phyloP scores from a whole-genome alignment of 441 rosid species.

The Hura crepitans region DNA sequence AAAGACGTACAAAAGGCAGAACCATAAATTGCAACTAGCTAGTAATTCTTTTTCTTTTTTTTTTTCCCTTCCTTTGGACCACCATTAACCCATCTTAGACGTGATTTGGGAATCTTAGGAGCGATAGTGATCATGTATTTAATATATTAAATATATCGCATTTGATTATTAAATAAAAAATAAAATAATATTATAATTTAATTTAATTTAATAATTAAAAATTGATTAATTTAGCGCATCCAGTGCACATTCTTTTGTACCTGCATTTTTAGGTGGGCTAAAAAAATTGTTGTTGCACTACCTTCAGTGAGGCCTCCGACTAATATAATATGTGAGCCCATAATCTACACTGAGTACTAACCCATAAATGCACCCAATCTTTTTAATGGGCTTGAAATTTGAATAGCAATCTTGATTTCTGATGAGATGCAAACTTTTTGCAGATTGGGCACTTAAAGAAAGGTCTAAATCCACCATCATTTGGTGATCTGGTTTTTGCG shows the following conservation, averaged over 20 bases:
- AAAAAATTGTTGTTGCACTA: background rate
- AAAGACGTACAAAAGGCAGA: background rate
- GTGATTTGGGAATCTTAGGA: background rate
- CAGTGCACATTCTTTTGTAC: too few species aligned
- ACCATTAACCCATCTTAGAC: slow-evolving; percentile 5
- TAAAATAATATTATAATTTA: too few species aligned
- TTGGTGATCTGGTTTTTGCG: slow-evolving; percentile 57
- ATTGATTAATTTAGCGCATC: too few species aligned
- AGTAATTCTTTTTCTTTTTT: background rate
- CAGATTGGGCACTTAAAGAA: slow-evolving; percentile 87
- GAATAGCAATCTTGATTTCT: too few species aligned
- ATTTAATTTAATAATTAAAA: too few species aligned
- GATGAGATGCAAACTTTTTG: background rate
- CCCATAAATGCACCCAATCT: background rate
- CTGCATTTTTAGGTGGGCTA: background rate
- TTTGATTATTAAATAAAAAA: too few species aligned
- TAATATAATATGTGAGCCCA: background rate
- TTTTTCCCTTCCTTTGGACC: too few species aligned
- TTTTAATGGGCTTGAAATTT: background rate
- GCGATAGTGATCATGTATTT: too few species aligned
- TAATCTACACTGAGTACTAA: background rate
- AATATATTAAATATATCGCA: too few species aligned
- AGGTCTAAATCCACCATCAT: slow-evolving; percentile 77
- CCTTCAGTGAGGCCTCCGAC: slow-evolving; percentile 2
- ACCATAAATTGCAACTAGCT: background rate